Conservation (phyloP, 805 yeast genomes). For the Nakazawaea ambrosiae region DNA sequence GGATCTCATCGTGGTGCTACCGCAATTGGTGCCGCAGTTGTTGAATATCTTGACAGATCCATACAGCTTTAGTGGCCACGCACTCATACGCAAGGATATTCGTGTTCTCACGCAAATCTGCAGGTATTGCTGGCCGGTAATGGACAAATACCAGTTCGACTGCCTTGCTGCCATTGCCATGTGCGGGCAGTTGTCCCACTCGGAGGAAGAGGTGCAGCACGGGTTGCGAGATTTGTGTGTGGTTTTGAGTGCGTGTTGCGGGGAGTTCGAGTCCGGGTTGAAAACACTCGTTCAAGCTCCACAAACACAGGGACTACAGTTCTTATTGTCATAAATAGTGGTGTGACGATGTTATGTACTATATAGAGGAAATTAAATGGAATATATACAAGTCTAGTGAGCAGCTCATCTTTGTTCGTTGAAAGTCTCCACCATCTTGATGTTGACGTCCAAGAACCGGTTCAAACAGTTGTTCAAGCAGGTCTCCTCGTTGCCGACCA, state of each 20-base stretch:
- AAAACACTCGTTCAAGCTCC: background rate
- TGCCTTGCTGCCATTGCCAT: constrained; percentile 1
- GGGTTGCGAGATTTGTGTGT: background rate
- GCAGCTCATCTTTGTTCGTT: constrained; percentile 4
- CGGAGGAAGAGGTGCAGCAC: background rate
- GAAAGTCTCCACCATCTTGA: constrained; percentile 62
- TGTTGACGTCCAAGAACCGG: constrained; percentile 81
- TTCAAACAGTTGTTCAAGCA: constrained; percentile 80
- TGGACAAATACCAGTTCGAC: constrained; percentile 7
- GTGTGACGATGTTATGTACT: too few relatives aligned
- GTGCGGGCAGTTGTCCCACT: too few relatives aligned
- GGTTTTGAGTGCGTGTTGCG: background rate
- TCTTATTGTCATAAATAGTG: too few relatives aligned
- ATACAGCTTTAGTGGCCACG: background rate
- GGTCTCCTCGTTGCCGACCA: constrained; percentile 54
- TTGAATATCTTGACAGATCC: constrained; percentile 8
- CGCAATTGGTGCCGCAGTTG: background rate
- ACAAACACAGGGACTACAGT: too few relatives aligned
- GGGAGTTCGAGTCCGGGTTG: background rate
- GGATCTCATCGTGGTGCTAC: background rate
- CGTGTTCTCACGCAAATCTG: background rate
- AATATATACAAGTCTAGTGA: background rate
- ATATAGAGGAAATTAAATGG: too few relatives aligned
- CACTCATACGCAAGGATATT: background rate
- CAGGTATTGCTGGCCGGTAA: constrained; percentile 9